Base-by-base conservation (phyloP, 129 eudicot species). In the Tagetes erecta region DNA sequence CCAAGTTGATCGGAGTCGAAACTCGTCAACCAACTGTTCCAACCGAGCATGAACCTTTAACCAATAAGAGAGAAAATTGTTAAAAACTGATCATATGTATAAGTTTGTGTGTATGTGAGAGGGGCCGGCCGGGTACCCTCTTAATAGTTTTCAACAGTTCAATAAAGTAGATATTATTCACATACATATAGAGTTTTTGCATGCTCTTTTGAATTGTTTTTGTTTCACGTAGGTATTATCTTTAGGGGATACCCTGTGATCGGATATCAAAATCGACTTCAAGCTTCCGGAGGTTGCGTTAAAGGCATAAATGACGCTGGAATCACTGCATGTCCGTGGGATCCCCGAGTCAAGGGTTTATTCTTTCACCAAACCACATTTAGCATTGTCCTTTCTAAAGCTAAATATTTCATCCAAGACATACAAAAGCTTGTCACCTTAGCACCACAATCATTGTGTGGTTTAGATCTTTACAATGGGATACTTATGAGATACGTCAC, bases 201-300 rank as follows among this genome's bases (percentile, higher is more conserved):
- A 20, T 20, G 27, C 27, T 20, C 27, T 20, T 20, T 20, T 20
- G 27, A 20, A 20, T 20, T 20, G 27, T 20, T 20, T 20, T 20
- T 20, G 27, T 20, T 52, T 52, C 33, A 14, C 3, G 42, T 64
- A 88, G 96, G 91, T 35, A 3, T 76, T 6, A 0, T 74, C 6
- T 89, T 87, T 67, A 84, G 80, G 38, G 91, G 90, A 14, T 89
- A 89, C 69, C 96, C 96, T 0, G 80, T 89, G 12, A 71, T 89
- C 8, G 98, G 97, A 41, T 85, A 63, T 70, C 93, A 92, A 70
- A 87, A 92, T 38, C 91, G 87, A 36, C 83, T 92, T 37, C 95
- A 87, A 89, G 80, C 96, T 27, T 92, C 98, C 0, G 98, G 98
- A 36, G 59, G 87, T 5, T 92, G 96, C 82, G 80, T 92, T 3